Evolutionary conservation across 2,329 filamentous ascomycete genomes (phyloP), one percentile per base, ranked within the genome.

Genomic region (Exophiala lecanii-corni): DNA sequence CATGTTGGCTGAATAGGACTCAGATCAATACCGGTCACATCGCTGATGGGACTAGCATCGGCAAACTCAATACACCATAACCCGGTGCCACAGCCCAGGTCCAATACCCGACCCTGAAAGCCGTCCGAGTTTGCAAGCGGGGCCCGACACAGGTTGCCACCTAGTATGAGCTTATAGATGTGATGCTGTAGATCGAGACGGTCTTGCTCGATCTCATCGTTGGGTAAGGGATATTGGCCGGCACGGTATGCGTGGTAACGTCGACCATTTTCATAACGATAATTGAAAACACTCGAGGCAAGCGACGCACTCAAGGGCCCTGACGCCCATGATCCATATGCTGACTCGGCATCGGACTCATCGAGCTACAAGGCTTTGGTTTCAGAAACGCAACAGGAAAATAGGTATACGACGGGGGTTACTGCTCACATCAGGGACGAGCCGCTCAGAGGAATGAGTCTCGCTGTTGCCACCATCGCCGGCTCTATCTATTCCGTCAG

Each of bases 231-330:
- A 15, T 55, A 60, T 33, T 51, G 45, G 39, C 53, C 59, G 12
- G 55, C 50, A 5, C 53, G 51, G 43, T 53, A 59, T 23, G 53
- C 57, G 49, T 62, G 60, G 43, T 64, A 65, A 20, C 31, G 15
- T 23, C 39, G 39, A 23, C 39, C 39, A 26, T 23, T 36, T 13
- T 42, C 39, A 16, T 36, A 42, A 9, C 23, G 15, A 21, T 36
- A 42, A 17, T 18, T 18, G 13, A 25, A 12, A 5, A 31, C 39
- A n/a, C 13, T 18, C 13, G 15, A 23, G n/a, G 15, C 16, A 13
- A 42, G 18, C 35, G 38, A 41, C 9, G 33, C 19, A 5, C 13
- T 9, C 30, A 5, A 32, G n/a, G 30, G 17, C 12, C 30, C 30
- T 13, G 12, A 12, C 5, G 17, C 17, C 17, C 12, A 32, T 32